Evolutionary conservation across 495 filamentous ascomycete species (phyloP).

Genomic region (Usnea hakonensis): DNA sequence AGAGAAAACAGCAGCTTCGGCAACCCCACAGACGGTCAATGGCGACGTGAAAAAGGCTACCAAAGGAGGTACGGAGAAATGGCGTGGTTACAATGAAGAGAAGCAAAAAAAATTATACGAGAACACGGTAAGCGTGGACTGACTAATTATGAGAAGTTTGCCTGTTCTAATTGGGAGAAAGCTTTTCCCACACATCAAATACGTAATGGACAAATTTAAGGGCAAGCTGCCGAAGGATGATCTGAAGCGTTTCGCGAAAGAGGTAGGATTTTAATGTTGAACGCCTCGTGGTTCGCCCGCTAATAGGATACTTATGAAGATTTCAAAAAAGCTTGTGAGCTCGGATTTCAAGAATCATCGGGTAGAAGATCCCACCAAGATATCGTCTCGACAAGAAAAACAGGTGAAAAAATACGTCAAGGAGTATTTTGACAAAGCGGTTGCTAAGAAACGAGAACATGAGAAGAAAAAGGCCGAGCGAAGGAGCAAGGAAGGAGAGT

Average conservation of each 20-base stretch:
- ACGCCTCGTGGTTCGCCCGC: background rate
- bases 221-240: constrained; percentile 79
- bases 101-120: constrained; percentile 92
- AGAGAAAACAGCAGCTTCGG: constrained; percentile 45
- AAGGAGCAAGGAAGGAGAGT: constrained; percentile 26
- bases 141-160: background rate
- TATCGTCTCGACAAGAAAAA: constrained; percentile 69
- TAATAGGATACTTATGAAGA: constrained; percentile 30
- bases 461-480: constrained; percentile 57
- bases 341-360: constrained; percentile 83
- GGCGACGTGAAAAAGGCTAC: constrained; percentile 52
- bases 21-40: constrained; percentile 37
- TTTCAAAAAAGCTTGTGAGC: constrained; percentile 75
- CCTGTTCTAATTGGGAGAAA: constrained; percentile 28
- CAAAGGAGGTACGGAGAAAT: constrained; percentile 64
- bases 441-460: constrained; percentile 60
- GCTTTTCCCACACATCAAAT: constrained; percentile 76
- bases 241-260: constrained; percentile 78
- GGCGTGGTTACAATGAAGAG: constrained; percentile 67
- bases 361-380: constrained; percentile 72
- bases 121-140: constrained; percentile 59
- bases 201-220: constrained; percentile 77
- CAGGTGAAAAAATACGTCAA: constrained; percentile 75
- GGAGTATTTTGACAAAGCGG: constrained; percentile 77
- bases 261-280: constrained; percentile 41